Percentiles rank a stretch among this genome's conserved stretches.
phyloP scores from a whole-genome alignment of 1,284 basidiomycete species.

The Apiotrichum domesticum region DNA sequence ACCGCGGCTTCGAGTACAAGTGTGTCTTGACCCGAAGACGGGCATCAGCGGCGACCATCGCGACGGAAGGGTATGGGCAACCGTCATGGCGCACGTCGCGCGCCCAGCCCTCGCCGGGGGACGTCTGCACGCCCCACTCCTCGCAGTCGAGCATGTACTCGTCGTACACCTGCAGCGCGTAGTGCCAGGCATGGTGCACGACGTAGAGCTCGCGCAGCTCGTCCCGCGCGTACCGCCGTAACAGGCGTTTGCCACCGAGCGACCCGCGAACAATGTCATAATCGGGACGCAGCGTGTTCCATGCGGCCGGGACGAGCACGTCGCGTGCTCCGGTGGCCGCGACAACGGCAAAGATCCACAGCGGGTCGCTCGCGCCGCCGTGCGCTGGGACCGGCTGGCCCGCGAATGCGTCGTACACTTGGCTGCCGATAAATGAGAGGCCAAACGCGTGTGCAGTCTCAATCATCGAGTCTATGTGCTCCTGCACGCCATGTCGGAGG shows the following conservation, averaged over 20 bases:
- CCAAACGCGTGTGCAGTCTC: conserved; percentile 1
- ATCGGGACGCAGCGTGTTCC: conserved; percentile 1
- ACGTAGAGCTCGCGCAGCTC: conserved; percentile 1
- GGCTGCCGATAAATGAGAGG: neutral
- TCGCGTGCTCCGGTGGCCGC: neutral
- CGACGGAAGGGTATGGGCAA: neutral
- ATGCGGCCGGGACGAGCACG: neutral
- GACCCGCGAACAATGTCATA: neutral
- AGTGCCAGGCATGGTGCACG: neutral
- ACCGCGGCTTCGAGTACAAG: neutral
- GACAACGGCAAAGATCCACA: conserved; percentile 1
- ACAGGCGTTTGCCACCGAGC: neutral
- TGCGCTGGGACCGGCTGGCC: neutral
- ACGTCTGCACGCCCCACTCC: neutral
- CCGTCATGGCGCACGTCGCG: neutral
- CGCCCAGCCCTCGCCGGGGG: neutral
- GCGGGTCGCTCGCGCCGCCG: neutral
- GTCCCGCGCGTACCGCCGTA: neutral
- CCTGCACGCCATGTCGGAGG: neutral
- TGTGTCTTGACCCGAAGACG: neutral
- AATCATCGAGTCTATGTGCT: neutral
- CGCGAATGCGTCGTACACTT: neutral
- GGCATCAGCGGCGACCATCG: neutral
- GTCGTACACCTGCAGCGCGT: conserved; percentile 1
- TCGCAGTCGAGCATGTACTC: neutral